phyloP scores from a whole-genome alignment of 2,329 filamentous ascomycete species.

The Pseudogymnoascus sp. region DNA sequence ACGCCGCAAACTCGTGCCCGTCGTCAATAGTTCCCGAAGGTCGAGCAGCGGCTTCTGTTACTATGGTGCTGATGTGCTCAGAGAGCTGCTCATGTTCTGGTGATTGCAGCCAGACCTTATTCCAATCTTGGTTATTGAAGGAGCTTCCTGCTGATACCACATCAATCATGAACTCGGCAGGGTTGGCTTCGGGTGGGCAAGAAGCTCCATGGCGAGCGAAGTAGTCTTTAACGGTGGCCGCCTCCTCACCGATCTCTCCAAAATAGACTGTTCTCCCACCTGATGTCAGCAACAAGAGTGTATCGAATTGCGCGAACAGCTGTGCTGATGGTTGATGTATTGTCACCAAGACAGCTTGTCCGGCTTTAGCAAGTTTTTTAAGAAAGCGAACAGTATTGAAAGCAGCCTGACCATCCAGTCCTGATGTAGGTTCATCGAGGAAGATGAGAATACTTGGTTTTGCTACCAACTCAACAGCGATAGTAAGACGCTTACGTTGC shows the following conservation, averaged over 20 bases:
- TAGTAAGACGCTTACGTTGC: slow-evolving; percentile 53
- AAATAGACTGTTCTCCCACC: slow-evolving; percentile 64
- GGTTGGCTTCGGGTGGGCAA: slow-evolving; percentile 44
- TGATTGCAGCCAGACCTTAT: slow-evolving; percentile 61
- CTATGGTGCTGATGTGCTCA: slow-evolving; percentile 55
- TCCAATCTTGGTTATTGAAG: slow-evolving; percentile 47
- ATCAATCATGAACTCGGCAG: slow-evolving; percentile 35
- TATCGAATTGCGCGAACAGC: slow-evolving; percentile 49
- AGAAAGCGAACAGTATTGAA: slow-evolving; percentile 57
- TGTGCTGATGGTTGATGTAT: slow-evolving; percentile 48
- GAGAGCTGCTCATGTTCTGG: slow-evolving; percentile 47
- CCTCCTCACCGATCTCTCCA: slow-evolving; percentile 55
- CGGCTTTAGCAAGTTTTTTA: slow-evolving; percentile 48
- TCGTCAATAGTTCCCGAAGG: slow-evolving; percentile 35
- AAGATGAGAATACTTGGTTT: slow-evolving; percentile 52
- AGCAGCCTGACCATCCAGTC: slow-evolving; percentile 54
- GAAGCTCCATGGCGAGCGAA: slow-evolving; percentile 52
- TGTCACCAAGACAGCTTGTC: slow-evolving; percentile 46
- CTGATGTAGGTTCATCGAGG: slow-evolving; percentile 52
- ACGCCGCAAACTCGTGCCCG: slow-evolving; percentile 64
- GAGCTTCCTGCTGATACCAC: slow-evolving; percentile 34
- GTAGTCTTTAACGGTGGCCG: slow-evolving; percentile 48
- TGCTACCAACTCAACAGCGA: slow-evolving; percentile 50
- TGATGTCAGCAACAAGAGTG: slow-evolving; percentile 53
- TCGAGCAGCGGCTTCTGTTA: slow-evolving; percentile 43